These are phyloP conservation scores for Hortiboletus campestris DNA, from an alignment of 768 basidiomycete genomes.

Conservation along the genomic window DNA sequence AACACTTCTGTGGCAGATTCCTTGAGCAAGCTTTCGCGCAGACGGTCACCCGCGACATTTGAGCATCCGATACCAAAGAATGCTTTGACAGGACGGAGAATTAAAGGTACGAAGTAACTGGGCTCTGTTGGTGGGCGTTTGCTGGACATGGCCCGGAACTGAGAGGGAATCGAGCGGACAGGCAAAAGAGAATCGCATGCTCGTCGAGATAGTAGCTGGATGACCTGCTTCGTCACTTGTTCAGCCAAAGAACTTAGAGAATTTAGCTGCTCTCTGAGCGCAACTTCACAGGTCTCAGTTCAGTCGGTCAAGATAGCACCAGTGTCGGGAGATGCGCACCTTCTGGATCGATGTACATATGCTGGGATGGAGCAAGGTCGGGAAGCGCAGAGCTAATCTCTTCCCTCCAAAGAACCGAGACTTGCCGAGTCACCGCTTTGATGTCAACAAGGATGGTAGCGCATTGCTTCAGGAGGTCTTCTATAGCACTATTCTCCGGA, in stretches of 20 bases:
- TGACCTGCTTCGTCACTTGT: constrained; percentile 60
- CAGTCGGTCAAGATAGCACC: not conserved
- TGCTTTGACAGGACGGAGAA: constrained; percentile 75
- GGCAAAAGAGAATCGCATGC: constrained; percentile 82
- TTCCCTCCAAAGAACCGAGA: constrained; percentile 62
- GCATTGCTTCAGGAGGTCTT: constrained; percentile 68
- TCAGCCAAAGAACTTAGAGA: constrained; percentile 50
- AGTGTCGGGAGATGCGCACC: constrained; percentile 38
- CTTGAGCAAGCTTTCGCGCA: constrained; percentile 55
- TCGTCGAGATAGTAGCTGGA: constrained; percentile 70
- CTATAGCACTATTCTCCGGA: constrained; percentile 54
- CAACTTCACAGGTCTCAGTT: constrained; percentile 38
- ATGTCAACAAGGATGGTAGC: constrained; percentile 71
- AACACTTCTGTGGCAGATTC: constrained; percentile 63
- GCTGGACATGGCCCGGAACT: constrained; percentile 83
- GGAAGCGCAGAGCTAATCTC: constrained; percentile 65
- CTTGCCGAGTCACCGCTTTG: constrained; percentile 49
- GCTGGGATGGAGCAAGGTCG: constrained; percentile 34
- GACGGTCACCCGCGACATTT: constrained; percentile 56
- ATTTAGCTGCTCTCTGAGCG: constrained; percentile 52
- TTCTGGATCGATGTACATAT: constrained; percentile 42
- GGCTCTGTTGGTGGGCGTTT: constrained; percentile 71
- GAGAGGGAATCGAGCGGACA: constrained; percentile 85
- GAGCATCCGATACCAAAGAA: constrained; percentile 65
- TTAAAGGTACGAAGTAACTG: constrained; percentile 80